A percentile compares a stretch with the other conserved stretches of the same genome.
Conservation (phyloP, 352 stramenopile genomes). For the Ophiocytium majus region DNA sequence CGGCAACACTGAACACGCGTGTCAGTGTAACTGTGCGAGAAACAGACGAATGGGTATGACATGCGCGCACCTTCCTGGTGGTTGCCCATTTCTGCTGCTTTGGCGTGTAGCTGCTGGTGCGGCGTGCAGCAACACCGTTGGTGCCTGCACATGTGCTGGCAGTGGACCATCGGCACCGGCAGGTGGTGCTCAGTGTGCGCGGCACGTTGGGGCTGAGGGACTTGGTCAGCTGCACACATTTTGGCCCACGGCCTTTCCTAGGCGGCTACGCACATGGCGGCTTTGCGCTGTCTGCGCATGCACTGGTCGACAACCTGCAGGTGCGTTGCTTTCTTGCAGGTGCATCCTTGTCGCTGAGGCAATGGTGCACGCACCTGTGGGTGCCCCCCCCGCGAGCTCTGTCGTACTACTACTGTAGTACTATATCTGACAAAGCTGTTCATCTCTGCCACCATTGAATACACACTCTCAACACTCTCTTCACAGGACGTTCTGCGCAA, state of each 20-base stretch:
- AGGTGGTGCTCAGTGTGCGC: slow-evolving; percentile 45
- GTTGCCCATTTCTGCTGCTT: too few relatives aligned
- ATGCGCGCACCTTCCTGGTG: too few relatives aligned
- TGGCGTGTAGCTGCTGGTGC: not conserved
- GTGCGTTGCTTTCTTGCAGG: not conserved
- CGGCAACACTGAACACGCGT: too few relatives aligned
- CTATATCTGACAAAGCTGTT: not conserved
- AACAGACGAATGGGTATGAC: too few relatives aligned
- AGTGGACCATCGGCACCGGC: slow-evolving; percentile 34
- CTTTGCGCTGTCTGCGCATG: slow-evolving; percentile 40
- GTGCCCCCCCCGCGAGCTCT: too few relatives aligned
- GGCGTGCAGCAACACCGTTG: slow-evolving; percentile 18
- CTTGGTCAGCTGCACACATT: slow-evolving; percentile 41
- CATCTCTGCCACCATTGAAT: not conserved
- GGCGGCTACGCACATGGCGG: slow-evolving; percentile 48
- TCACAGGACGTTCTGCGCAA: not conserved
- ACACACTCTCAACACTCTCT: not conserved
- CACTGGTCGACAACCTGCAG: slow-evolving; percentile 36
- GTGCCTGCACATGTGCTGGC: slow-evolving; percentile 42
- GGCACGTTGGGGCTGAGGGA: slow-evolving; percentile 48
- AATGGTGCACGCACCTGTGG: too few relatives aligned
- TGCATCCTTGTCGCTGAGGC: not conserved
- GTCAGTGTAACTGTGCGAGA: too few relatives aligned
- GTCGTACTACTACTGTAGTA: not conserved
- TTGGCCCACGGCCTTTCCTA: slow-evolving; percentile 41